These are phyloP conservation scores for Tillandsia leiboldiana DNA, from an alignment of 176 grass and related monocot species.

Conservation along the genomic window DNA sequence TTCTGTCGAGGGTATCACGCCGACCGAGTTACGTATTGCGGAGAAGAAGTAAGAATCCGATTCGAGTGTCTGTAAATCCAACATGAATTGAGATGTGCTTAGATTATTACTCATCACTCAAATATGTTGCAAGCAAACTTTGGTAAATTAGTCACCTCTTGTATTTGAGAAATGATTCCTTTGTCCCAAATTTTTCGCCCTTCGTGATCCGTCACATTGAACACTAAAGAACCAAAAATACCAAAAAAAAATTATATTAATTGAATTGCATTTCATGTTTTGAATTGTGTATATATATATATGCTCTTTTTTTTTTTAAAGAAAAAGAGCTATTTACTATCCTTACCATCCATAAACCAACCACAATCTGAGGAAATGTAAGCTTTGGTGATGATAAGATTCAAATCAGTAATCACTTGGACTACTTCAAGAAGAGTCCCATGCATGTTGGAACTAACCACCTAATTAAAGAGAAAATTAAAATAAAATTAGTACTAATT, in stretches of 20 bases:
- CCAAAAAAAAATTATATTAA: not conserved
- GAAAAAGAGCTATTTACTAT: not conserved
- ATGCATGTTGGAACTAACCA: conserved; percentile 37
- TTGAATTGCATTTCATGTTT: not conserved
- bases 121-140: not conserved
- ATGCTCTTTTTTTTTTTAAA: too few species aligned
- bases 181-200: conserved; percentile 38
- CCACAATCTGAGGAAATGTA: conserved; percentile 47
- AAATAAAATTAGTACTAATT: not conserved
- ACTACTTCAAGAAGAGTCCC: conserved; percentile 40
- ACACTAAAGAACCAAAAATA: conserved; percentile 36
- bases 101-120: not conserved
- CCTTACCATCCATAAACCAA: conserved; percentile 49
- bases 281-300: too few species aligned
- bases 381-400: conserved; percentile 38
- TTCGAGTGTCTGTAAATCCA: conserved; percentile 33
- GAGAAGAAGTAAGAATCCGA: conserved; percentile 19
- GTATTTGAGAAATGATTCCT: conserved; percentile 38
- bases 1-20: not conserved
- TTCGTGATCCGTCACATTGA: conserved; percentile 60
- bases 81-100: conserved; percentile 4
- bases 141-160: conserved; percentile 21
- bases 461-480: conserved; percentile 9
- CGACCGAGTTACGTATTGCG: not conserved
- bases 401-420: conserved; percentile 39